phyloP scores from a whole-genome alignment of 306 rosid species.

The Dryas drummondii region DNA sequence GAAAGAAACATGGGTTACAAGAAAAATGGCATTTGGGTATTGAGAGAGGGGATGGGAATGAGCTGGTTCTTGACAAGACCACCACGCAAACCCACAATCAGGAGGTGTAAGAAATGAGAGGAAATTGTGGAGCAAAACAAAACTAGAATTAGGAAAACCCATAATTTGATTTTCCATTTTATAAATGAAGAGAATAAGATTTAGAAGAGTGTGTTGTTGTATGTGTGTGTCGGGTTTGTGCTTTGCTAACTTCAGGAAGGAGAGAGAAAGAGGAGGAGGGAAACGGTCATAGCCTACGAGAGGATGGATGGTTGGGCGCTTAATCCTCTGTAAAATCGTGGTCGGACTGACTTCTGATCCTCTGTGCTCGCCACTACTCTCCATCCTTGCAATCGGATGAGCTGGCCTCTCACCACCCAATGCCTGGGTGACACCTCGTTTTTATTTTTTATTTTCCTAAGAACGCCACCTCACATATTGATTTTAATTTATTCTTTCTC shows the following conservation, averaged over 20 bases:
- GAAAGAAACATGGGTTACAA: slow-evolving; percentile 27
- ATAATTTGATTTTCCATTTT: slow-evolving; percentile 14
- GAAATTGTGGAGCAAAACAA: slow-evolving; percentile 52
- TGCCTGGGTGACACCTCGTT: background rate
- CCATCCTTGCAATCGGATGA: background rate
- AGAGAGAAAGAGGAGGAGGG: slow-evolving; percentile 23
- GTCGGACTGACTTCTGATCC: slow-evolving; percentile 20
- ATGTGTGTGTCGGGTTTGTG: slow-evolving; percentile 10
- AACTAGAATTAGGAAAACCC: slow-evolving; percentile 50
- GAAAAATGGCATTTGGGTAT: slow-evolving; percentile 41
- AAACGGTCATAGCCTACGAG: slow-evolving; percentile 43
- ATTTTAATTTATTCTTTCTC: no score
- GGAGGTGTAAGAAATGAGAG: slow-evolving; percentile 46
- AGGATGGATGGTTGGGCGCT: slow-evolving; percentile 46
- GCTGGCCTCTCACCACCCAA: background rate
- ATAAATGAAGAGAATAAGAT: slow-evolving; percentile 30
- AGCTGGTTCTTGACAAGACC: slow-evolving; percentile 46
- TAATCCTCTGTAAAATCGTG: slow-evolving; percentile 47
- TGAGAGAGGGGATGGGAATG: slow-evolving; percentile 31
- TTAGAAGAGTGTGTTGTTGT: background rate
- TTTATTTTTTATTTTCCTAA: no score
- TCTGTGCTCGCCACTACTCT: slow-evolving; percentile 1
- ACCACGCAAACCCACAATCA: slow-evolving; percentile 39
- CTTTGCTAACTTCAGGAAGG: slow-evolving; percentile 3
- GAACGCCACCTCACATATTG: no score